Percentiles rank a stretch among this genome's conserved stretches.
phyloP scores from a whole-genome alignment of 345 rosid species.

The Aurinia saxatilis region DNA sequence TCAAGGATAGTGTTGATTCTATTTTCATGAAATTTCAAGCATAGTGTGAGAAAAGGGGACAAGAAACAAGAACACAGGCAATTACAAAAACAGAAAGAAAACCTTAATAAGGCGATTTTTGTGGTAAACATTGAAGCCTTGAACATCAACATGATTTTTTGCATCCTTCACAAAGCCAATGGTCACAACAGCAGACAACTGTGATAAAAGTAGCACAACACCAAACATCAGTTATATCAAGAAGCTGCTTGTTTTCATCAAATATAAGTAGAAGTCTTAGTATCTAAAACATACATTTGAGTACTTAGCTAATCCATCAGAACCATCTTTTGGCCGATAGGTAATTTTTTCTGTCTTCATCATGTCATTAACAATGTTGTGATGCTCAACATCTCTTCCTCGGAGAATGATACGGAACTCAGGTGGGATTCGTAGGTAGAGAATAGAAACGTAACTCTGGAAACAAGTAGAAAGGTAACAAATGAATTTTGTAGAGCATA shows the following conservation, averaged over 20 bases:
- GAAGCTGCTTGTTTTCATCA: background rate
- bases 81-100: constrained; percentile 1
- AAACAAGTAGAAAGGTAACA: background rate
- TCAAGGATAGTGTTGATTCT: background rate
- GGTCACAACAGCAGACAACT: constrained; percentile 75
- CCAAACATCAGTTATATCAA: constrained; percentile 11
- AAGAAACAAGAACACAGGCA: too few relatives aligned
- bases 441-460: constrained; percentile 89
- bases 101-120: constrained; percentile 96
- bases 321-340: constrained; percentile 59
- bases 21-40: background rate
- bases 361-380: constrained; percentile 96
- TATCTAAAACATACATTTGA: constrained; percentile 36
- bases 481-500: background rate
- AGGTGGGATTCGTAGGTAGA: constrained; percentile 75
- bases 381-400: constrained; percentile 87
- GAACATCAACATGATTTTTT: constrained; percentile 76
- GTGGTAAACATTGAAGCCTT: constrained; percentile 93
- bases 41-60: background rate
- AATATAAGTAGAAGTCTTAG: background rate
- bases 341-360: constrained; percentile 59
- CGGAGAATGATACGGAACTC: constrained; percentile 81
- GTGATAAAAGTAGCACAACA: constrained; percentile 14
- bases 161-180: constrained; percentile 98
- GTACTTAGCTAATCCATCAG: constrained; percentile 48